Evolutionary conservation across 2,329 filamentous ascomycete species (phyloP), one percentile per base, ranked within the genome.

Genomic region (Lomentospora prolificans): DNA sequence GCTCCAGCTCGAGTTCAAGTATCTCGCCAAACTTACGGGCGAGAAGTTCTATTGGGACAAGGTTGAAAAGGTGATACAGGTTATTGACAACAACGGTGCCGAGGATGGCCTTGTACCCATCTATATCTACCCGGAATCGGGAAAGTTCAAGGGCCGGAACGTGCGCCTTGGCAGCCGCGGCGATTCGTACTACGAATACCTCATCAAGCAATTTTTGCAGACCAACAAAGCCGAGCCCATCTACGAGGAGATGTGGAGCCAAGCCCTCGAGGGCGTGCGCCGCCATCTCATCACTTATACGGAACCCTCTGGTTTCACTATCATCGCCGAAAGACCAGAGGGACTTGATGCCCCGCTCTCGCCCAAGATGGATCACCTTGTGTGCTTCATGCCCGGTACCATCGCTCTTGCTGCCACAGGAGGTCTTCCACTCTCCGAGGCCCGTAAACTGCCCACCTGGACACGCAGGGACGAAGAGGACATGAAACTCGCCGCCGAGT

Each of bases 181-280:
- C 50, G 94, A 99, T 73, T 96, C 91, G 51, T 99, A 97, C 72
- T 99, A 99, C 72, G 90, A 99, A 72, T 99, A 99, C 69, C 82
- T 99, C 53, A 95, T 97, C 75, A 99, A 99, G 74, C 94, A 99
- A 69, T 97, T 95, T 67, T 78, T 96, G 19, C 94, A 99, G 70
- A 99, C 94, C 10, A 89, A 88, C 57, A 84, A 87, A 67, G 78
- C 91, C 65, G 92, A 99, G 68, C 77, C 84, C 0, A 73, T 97
- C 14, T 99, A 99, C 70, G 77, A 85, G 61, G 88, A 94, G 12
- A 89, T 99, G 84, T 99, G 95, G 91, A 79, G 92, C 39, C 87
- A 99, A 67, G 79, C 90, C 12, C 75, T 99, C 50, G 76, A 75
- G 14, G 94, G 92, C 52, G 85, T 97, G 57, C 90, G 92, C 64